These are phyloP conservation scores for Metschnikowia proteae DNA, from an alignment of 805 yeast genomes.

Conservation along the genomic window DNA sequence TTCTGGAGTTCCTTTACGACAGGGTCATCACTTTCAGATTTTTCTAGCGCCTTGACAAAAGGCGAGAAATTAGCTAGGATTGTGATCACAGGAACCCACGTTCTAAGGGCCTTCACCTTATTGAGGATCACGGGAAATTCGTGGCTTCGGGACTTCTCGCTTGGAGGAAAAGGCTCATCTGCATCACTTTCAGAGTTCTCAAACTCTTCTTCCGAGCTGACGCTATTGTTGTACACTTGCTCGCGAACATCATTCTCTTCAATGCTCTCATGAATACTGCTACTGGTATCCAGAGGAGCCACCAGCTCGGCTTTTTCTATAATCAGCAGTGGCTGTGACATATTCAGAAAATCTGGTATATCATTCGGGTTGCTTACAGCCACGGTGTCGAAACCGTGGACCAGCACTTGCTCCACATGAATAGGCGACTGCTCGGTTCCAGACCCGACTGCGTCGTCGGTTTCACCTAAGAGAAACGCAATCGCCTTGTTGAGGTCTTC, in stretches of 20 bases:
- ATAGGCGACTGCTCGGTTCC: constrained; percentile 12
- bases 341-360: constrained; percentile 26
- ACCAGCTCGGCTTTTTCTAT: constrained; percentile 7
- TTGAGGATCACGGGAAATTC: constrained; percentile 13
- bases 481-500: constrained; percentile 18
- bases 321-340: constrained; percentile 2
- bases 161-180: constrained; percentile 9
- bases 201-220: constrained; percentile 5
- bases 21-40: constrained; percentile 8
- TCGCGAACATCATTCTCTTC: constrained; percentile 3
- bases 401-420: constrained; percentile 3
- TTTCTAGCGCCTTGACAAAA: constrained; percentile 28
- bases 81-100: constrained; percentile 40
- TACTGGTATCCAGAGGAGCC: constrained; percentile 6
- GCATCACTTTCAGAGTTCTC: constrained; percentile 3
- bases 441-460: constrained; percentile 9
- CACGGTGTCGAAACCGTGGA: constrained; percentile 20
- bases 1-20: constrained; percentile 22
- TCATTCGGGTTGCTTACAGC: constrained; percentile 28
- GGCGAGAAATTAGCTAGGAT: constrained; percentile 35
- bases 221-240: constrained; percentile 1
- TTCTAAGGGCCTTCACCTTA: constrained; percentile 10
- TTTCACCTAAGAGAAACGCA: constrained; percentile 19
- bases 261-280: constrained; percentile 5
- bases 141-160: constrained; percentile 10